phyloP scores from a whole-genome alignment of 768 basidiomycete species.

The Russula sp. region DNA sequence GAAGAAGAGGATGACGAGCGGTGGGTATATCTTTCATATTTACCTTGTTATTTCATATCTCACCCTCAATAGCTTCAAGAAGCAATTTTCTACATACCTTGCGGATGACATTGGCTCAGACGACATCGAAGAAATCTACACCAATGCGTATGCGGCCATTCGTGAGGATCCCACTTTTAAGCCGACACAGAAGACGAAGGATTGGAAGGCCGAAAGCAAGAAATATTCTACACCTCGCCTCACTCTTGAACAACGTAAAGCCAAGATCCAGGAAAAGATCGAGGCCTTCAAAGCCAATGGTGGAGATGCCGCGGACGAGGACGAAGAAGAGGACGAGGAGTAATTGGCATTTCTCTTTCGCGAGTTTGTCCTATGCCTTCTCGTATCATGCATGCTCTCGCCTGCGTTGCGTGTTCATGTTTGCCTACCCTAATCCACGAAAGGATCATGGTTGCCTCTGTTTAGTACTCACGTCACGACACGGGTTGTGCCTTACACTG shows the following conservation, averaged over 20 bases:
- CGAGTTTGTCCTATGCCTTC: conserved; percentile 4
- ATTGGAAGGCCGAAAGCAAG: conserved; percentile 85
- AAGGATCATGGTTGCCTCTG: background rate
- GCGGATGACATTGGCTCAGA: conserved; percentile 94
- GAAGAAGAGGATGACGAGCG: conserved; percentile 99
- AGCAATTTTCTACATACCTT: conserved; percentile 93
- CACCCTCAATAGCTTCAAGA: conserved; percentile 74
- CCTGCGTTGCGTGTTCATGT: conserved; percentile 2
- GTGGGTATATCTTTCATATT: conserved; percentile 40
- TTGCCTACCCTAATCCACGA: background rate
- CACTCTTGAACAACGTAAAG: conserved; percentile 73
- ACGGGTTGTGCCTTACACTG: background rate
- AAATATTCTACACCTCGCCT: conserved; percentile 70
- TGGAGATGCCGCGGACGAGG: conserved; percentile 43
- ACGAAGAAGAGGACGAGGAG: conserved; percentile 56
- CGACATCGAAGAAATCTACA: conserved; percentile 95
- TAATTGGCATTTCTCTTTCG: conserved; percentile 2
- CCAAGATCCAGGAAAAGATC: conserved; percentile 83
- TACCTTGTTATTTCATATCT: conserved; percentile 15
- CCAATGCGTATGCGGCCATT: conserved; percentile 90
- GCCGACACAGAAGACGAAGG: conserved; percentile 81
- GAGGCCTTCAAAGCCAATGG: conserved; percentile 79
- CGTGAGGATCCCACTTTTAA: conserved; percentile 92
- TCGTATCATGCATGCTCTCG: background rate
- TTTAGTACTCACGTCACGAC: conserved; percentile 3